Evolutionary conservation across 129 eudicot genomes (phyloP).

Genomic region (Centaurea solstitialis): DNA sequence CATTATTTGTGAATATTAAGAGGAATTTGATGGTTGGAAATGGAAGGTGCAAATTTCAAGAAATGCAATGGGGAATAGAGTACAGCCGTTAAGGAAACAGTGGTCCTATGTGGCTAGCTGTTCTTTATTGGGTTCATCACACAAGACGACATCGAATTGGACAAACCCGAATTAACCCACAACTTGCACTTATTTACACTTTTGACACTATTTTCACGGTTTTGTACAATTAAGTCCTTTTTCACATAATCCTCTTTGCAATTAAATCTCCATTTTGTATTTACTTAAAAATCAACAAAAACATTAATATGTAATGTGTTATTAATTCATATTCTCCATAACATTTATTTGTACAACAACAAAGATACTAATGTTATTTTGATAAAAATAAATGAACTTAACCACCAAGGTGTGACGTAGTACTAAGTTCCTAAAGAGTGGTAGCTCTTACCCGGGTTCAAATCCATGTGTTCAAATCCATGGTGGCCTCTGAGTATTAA

Average conservation of each 20-base stretch:
- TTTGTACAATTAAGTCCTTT: background rate
- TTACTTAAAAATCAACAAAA: background rate
- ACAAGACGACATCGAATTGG: slow-evolving; percentile 43
- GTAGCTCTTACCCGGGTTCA: no score
- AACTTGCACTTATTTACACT: slow-evolving; percentile 16
- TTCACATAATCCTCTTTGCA: background rate
- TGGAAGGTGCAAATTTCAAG: slow-evolving; percentile 38
- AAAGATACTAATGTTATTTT: no score
- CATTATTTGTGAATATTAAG: no score
- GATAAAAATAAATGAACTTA: no score
- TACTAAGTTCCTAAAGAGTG: no score
- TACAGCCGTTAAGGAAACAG: slow-evolving; percentile 23
- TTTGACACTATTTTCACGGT: background rate
- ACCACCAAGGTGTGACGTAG: no score
- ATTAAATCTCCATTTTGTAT: background rate
- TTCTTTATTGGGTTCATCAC: slow-evolving; percentile 46
- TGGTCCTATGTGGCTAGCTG: slow-evolving; percentile 44
- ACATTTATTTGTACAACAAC: background rate
- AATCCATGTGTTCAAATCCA: no score
- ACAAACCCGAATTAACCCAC: slow-evolving; percentile 21
- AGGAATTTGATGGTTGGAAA: slow-evolving; percentile 1
- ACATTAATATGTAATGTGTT: background rate
- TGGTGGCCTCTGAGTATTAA: no score
- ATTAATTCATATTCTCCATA: no score
- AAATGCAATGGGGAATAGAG: slow-evolving; percentile 21